These are phyloP conservation scores for Atkinsonella texensis DNA, from an alignment of 2,329 filamentous ascomycete species.

Conservation along the genomic window DNA sequence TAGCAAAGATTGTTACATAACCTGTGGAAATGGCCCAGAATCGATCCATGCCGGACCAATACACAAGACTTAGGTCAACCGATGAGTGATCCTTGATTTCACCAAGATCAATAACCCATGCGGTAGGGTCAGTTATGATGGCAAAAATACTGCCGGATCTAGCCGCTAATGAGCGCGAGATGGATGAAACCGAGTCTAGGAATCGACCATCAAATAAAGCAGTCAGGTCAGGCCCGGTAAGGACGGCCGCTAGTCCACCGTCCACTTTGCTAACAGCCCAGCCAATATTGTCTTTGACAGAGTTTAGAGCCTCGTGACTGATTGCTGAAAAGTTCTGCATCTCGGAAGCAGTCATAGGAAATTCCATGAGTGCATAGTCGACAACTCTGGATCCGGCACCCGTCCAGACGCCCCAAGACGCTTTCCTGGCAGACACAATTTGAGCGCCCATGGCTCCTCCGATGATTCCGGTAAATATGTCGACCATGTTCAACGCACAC, in stretches of 20 bases:
- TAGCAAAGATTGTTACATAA: constrained; percentile 62
- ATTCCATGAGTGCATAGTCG: constrained; percentile 37
- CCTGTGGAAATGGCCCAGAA: constrained; percentile 66
- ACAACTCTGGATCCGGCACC: constrained; percentile 35
- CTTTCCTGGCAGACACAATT: constrained; percentile 22
- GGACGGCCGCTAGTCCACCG: constrained; percentile 28
- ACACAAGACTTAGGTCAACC: constrained; percentile 46
- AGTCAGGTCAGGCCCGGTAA: constrained; percentile 31
- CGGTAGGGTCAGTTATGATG: constrained; percentile 32
- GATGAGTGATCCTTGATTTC: constrained; percentile 24
- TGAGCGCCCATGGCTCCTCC: constrained; percentile 19
- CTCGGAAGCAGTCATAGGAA: constrained; percentile 44
- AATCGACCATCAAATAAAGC: constrained; percentile 7
- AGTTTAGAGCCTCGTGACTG: constrained; percentile 57
- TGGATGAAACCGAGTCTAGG: constrained; percentile 3
- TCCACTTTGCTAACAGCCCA: constrained; percentile 25
- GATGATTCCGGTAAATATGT: constrained; percentile 24
- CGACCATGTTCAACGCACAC: constrained; percentile 26
- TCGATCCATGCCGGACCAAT: constrained; percentile 55
- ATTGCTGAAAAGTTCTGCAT: constrained; percentile 66
- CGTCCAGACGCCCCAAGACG: constrained; percentile 30
- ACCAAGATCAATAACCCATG: constrained; percentile 48
- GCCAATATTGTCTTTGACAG: constrained; percentile 42
- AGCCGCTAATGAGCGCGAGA: constrained; percentile 8
- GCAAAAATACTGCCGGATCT: constrained; percentile 12